Evolutionary conservation across 2,329 filamentous ascomycete genomes (phyloP).

Genomic region (Meredithiella fracta): DNA sequence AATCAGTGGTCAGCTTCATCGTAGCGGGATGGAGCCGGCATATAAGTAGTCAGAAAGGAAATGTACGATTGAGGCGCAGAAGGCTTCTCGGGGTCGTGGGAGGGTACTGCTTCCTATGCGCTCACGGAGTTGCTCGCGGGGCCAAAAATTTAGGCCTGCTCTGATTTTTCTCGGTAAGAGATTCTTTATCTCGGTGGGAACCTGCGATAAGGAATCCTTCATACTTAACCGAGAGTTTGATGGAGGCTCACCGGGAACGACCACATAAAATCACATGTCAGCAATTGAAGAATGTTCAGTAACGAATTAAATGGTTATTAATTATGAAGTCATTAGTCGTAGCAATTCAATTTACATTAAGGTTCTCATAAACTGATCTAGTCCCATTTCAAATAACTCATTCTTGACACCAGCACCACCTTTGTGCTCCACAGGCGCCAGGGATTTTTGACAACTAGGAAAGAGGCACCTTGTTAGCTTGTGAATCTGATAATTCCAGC

Average conservation of each 20-base stretch:
- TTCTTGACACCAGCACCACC: slow-evolving; percentile 53
- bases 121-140: slow-evolving; percentile 11
- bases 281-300: neutral
- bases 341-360: slow-evolving; percentile 31
- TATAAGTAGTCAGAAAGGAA: neutral
- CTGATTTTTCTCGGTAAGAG: slow-evolving; percentile 12
- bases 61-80: neutral
- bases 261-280: slow-evolving; percentile 1
- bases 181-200: slow-evolving; percentile 10
- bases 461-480: neutral
- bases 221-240: slow-evolving; percentile 4
- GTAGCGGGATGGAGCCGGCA: slow-evolving; percentile 5
- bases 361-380: slow-evolving; percentile 63
- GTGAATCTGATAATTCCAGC: neutral
- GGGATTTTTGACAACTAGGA: slow-evolving; percentile 52
- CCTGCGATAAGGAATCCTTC: neutral
- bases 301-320: neutral
- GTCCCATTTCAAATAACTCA: slow-evolving; percentile 51
- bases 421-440: slow-evolving; percentile 52
- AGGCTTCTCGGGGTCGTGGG: neutral
- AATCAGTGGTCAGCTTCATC: slow-evolving; percentile 73
- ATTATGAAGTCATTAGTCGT: slow-evolving; percentile 8
- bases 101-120: neutral
- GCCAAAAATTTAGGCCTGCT: slow-evolving; percentile 7
- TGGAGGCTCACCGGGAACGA: neutral